Evolutionary conservation across 2,329 filamentous ascomycete species (phyloP), one percentile per base, ranked within the genome.

Genomic region (Colletotrichum tropicicola): DNA sequence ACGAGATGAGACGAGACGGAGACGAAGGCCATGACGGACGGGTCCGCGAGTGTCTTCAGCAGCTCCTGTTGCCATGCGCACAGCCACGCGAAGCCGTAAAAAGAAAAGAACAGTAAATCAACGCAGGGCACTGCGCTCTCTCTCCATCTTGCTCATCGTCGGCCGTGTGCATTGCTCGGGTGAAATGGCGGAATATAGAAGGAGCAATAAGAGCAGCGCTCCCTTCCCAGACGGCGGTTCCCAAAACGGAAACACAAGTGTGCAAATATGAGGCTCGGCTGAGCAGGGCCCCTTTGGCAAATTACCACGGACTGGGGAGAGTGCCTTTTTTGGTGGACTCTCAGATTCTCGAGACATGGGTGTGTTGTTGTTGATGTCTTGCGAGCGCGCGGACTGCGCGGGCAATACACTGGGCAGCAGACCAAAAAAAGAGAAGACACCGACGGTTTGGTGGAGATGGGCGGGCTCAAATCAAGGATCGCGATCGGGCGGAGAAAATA

Each of bases 201-300:
- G 41, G 30, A 54, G 47, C 55, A 54, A 32, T n/a, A 48, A 39
- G 47, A 28, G 21, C 51, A 54, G 28, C 35, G 21, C n/a, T 30
- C 32, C 19, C n/a, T 25, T 49, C 27, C 55, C 60, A 59, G 39
- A 58, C 48, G 41, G 43, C 49, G 37, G 52, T 23, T 39, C 60
- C 60, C 47, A 64, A 64, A 64, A 48, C 41, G 55, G 60, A 49
- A 64, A 41, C 21, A 32, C 52, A 17, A 45, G 30, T n/a, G 52
- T 45, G 52, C 27, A 21, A 44, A 59, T 53, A 35, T 48, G 60
- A 64, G 60, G 60, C 60, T 64, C 60, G 60, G 60, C 56, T 53
- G 55, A 43, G 55, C 28, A 43, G 47, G 45, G 39, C 55, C 60
- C 60, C 48, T 64, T 64, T 13, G 21, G 52, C 39, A 64, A 64